Conservation (phyloP, 2,329 filamentous ascomycete genomes). For the Salinomyces thailandicus region DNA sequence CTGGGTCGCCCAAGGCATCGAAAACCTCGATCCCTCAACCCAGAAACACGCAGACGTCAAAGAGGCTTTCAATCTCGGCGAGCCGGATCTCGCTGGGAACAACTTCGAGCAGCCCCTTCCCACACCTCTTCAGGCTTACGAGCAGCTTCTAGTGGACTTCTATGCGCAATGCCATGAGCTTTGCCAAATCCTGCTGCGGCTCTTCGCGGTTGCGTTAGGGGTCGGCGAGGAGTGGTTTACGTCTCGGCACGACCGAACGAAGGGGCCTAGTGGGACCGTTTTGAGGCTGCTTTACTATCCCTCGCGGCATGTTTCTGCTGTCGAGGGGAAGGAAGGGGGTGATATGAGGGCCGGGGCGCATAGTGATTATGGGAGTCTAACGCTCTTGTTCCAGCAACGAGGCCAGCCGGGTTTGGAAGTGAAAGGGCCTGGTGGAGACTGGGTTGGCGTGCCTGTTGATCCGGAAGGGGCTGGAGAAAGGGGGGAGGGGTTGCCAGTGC, state of each 20-base stretch:
- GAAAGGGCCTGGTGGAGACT: slow-evolving; percentile 42
- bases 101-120: slow-evolving; percentile 72
- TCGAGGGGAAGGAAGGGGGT: slow-evolving; percentile 33
- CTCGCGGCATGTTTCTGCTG: too few relatives aligned
- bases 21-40: slow-evolving; percentile 71
- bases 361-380: slow-evolving; percentile 67
- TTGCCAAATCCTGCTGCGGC: slow-evolving; percentile 59
- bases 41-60: slow-evolving; percentile 70
- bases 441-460: slow-evolving; percentile 36
- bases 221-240: slow-evolving; percentile 48
- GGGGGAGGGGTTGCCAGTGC: slow-evolving; percentile 44
- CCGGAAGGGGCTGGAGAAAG: slow-evolving; percentile 14
- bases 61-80: slow-evolving; percentile 87
- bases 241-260: slow-evolving; percentile 45
- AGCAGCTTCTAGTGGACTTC: slow-evolving; percentile 56
- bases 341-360: slow-evolving; percentile 86
- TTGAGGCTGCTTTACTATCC: slow-evolving; percentile 44
- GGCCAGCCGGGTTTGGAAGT: slow-evolving; percentile 84
- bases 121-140: slow-evolving; percentile 47
- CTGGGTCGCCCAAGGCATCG: slow-evolving; percentile 79
- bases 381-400: slow-evolving; percentile 69
- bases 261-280: slow-evolving; percentile 42
- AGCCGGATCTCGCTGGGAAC: slow-evolving; percentile 57
- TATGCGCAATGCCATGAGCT: slow-evolving; percentile 59
- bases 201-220: slow-evolving; percentile 66